Base-by-base conservation (phyloP, 148 eudicot genomes). In the Rhododendron henanense region DNA sequence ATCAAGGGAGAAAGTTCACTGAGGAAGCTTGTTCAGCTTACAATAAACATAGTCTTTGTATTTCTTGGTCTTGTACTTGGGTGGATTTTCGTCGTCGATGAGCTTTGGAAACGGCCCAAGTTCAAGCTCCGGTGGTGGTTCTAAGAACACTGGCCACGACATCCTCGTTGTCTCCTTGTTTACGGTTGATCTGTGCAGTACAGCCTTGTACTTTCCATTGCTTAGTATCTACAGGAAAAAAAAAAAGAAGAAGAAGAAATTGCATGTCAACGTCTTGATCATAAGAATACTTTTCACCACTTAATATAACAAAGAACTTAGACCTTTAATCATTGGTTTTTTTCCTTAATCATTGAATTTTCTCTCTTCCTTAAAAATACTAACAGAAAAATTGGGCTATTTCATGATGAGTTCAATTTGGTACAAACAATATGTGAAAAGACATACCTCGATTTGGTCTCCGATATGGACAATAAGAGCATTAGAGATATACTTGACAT, bases 141-240 rank as follows among this genome's bases (percentile, higher is more conserved):
- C 96, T 50, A 96, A 79, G 86, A 96, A 94, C 53, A 96, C 92
- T 0, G 98, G 97, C 97, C 98, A 96, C 45, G 98, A 96, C 96
- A 96, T 94, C 86, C 98, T 92, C n/a, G 96, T 90, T 77, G 86
- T 85, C 3, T 94, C 94, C 86, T 93, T 94, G 90, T 87, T 93
- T 48, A 96, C 97, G 0, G 92, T 91, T 51, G 97, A 86, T 83
- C 97, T 89, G 81, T 96, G 98, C 6, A 86, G 84, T 37, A 94
- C 96, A 0, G 94, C 91, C 89, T 96, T 96, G 90, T 93, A 94
- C 61, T 90, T 92, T 25, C 94, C 96, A 87, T 96, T 94, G 95
- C 98, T 96, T 48, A 94, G 44, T 55, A 55, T 55, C 61, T 55
- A 55, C 61, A 55, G 1, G 21, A 16, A 55, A 16, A 3, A 16